Evolutionary conservation across 2,329 filamentous ascomycete species (phyloP).

Genomic region (Colletotrichum plurivorum): DNA sequence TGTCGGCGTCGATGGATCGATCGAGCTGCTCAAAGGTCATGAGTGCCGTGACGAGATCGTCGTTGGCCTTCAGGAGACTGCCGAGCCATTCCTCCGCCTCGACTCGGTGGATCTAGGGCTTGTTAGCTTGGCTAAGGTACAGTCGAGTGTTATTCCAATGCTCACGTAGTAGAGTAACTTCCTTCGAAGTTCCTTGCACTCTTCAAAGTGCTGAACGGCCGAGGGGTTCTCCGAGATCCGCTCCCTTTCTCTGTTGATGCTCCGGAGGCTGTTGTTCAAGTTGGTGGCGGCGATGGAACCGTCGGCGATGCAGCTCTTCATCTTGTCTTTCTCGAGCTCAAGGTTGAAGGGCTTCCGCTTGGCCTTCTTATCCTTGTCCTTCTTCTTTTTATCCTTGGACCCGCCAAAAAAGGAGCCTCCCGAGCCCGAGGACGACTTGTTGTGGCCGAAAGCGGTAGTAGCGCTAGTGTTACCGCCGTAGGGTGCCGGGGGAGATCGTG

Average conservation of each 20-base stretch:
- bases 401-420: conserved; percentile 57
- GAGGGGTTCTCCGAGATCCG: conserved; percentile 87
- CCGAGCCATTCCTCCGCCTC: conserved; percentile 94
- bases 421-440: conserved; percentile 57
- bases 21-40: conserved; percentile 97
- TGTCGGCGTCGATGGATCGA: conserved; percentile 83
- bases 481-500: conserved; percentile 48
- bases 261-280: conserved; percentile 86
- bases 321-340: conserved; percentile 87
- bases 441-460: conserved; percentile 42
- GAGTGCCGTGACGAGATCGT: conserved; percentile 92
- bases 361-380: conserved; percentile 65
- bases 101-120: conserved; percentile 82
- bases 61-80: conserved; percentile 91
- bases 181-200: conserved; percentile 86
- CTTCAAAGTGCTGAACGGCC: conserved; percentile 84
- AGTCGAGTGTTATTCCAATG: conserved; percentile 28
- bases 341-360: conserved; percentile 82
- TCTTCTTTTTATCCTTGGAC: conserved; percentile 64
- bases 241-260: conserved; percentile 90
- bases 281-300: conserved; percentile 93
- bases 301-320: conserved; percentile 91
- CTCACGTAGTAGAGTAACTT: conserved; percentile 87
- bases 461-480: conserved; percentile 35
- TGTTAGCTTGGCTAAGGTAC: neutral